phyloP scores from a whole-genome alignment of 257 asterid species.

The Asclepias syriaca region DNA sequence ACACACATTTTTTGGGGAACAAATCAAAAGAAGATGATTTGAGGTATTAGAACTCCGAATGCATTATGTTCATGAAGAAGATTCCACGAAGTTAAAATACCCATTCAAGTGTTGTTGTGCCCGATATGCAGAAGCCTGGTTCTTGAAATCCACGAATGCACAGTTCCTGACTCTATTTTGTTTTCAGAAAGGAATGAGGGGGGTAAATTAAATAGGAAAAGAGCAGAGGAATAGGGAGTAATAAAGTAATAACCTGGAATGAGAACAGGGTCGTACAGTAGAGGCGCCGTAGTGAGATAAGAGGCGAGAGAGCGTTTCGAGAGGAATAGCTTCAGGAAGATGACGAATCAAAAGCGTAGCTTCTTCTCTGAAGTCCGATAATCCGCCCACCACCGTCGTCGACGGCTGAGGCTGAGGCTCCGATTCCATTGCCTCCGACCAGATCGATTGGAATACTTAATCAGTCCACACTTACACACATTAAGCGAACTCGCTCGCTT shows the following conservation, averaged over 20 bases:
- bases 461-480: background rate
- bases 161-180: conserved; percentile 59
- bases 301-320: conserved; percentile 56
- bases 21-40: conserved; percentile 9
- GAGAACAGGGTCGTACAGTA: conserved; percentile 60
- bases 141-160: conserved; percentile 74
- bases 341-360: conserved; percentile 68
- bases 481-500: too few species aligned
- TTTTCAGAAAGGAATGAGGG: background rate
- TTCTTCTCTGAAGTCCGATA: conserved; percentile 16
- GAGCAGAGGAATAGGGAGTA: background rate
- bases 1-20: conserved; percentile 8
- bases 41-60: background rate
- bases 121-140: conserved; percentile 58
- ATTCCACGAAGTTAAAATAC: conserved; percentile 25
- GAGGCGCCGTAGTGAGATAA: conserved; percentile 84
- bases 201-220: background rate
- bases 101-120: conserved; percentile 83
- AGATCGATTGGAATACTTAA: background rate
- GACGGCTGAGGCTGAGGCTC: background rate
- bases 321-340: conserved; percentile 83
- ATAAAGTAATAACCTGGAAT: conserved; percentile 43
- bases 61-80: background rate
- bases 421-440: background rate
- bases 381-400: background rate